Base-by-base conservation (phyloP, 192 early-diverging fungal species). In the Backusella psychrophila region DNA sequence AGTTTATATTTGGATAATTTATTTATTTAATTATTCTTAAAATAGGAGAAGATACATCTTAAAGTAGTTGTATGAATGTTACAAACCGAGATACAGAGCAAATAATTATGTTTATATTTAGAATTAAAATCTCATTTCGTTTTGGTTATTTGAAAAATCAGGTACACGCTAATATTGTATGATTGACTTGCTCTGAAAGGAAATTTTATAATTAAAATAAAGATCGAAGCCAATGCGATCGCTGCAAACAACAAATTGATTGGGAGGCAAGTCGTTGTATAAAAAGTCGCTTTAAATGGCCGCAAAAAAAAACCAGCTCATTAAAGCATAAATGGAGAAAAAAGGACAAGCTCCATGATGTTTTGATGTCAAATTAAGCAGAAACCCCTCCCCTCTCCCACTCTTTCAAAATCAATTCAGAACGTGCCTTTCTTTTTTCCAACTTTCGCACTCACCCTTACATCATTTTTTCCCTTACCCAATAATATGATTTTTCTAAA, bases 21-120 rank as follows among this genome's bases (percentile, higher is more conserved):
- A 56, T 23, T 56, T 56, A 21, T 56, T 56, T 56, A 56, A 59
- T 63, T 26, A 63, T 63, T 26, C 56, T 63, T 63, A 63, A 63
- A 63, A 63, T 63, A 63, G 56, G 56, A 63, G 26, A 63, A 14
- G 56, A 26, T 2, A 5, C 23, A 29, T 21, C 53, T 56, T 56
- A 56, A 56, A 56, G 53, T 23, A 8, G n/a, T 33, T 33, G n/a
- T 8, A n/a, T 21, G 8, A 23, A n/a, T 2, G 8, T 21, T 19
- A 53, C 19, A 56, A 56, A 56, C 46, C 6, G 46, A 49, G 6
- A n/a, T n/a, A 49, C 3, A 49, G 19, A 49, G 6, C 6, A 49
- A 19, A 49, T 7, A n/a, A 2, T 49, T 49, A n/a, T 49, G 26
- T 29, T 23, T 56, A 56, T 56, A 56, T 23, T 26, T 63, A 63